Base-by-base conservation (phyloP, 2,329 filamentous ascomycete genomes). In the Aurifilum marmelostoma region DNA sequence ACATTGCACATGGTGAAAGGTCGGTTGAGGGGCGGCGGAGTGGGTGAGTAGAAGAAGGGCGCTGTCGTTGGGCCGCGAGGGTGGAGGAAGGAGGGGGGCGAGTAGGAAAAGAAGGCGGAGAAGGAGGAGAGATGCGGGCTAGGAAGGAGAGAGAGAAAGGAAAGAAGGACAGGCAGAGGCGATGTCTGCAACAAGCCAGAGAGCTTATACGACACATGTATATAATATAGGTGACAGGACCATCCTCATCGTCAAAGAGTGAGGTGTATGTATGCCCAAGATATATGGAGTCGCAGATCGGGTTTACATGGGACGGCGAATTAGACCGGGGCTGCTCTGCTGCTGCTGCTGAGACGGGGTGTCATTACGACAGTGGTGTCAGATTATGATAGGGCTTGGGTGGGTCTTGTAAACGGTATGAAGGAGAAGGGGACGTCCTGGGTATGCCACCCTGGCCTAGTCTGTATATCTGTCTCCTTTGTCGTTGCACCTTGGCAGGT, bases 1-100 rank as follows among this genome's bases (percentile, higher is more conserved):
- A 90, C 92, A 77, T 88, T 83, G 76, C 86, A 88, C 86, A 88
- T 87, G 69, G 37, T 81, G 75, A 68, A 24, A 24, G 1, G 16
- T 11, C n/a, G 18, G 21, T 12, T 27, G 9, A 32, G 9, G 8
- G 37, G 11, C 2, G 59, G 11, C 37, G 27, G n/a, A 8, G 37
- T 21, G n/a, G 27, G 27, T 24, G 34, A 8, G 43, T n/a, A 27
- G 2, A 11, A 12, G 37, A 34, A 39, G 37, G 37, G 37, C 12
- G 16, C 8, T 37, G 12, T 39, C 27, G 27, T 18, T 39, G 39
- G 27, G 16, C 3, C n/a, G 18, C n/a, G 29, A 41, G 39, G 29
- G 4, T 21, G 24, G 34, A 32, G 54, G 24, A 12, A 24, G 29
- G 27, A 34, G 2, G 29, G 24, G 18, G 34, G n/a, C 7, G 21